These are phyloP conservation scores for Ganoderma lingzhi DNA, from an alignment of 1,284 basidiomycete genomes.

Conservation along the genomic window DNA sequence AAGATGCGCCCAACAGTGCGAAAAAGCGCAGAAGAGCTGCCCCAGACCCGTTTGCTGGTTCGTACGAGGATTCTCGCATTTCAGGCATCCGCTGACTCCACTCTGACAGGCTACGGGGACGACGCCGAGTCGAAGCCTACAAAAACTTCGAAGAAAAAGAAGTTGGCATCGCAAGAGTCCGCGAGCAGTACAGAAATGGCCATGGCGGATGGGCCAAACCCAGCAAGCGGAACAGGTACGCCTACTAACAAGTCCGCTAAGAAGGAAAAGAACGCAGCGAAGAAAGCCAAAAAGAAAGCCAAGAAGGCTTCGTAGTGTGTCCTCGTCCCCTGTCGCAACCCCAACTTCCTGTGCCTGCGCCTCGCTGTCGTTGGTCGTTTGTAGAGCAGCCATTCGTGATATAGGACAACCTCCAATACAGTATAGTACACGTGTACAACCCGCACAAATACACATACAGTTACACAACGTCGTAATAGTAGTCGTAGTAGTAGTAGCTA, in stretches of 20 bases:
- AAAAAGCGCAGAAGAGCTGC: conserved; percentile 59
- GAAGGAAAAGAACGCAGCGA: conserved; percentile 24
- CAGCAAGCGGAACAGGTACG: conserved; percentile 24
- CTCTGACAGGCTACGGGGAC: conserved; percentile 44
- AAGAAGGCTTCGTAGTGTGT: conserved; percentile 30
- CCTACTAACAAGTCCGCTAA: conserved; percentile 22
- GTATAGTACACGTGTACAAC: conserved; percentile 20
- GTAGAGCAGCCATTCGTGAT: not conserved
- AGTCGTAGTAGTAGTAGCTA: conserved; percentile 1
- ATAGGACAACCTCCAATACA: not conserved
- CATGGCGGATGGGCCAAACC: conserved; percentile 18
- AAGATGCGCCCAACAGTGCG: conserved; percentile 22
- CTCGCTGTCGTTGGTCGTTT: not conserved
- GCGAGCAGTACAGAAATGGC: conserved; percentile 23
- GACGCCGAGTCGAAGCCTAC: conserved; percentile 14
- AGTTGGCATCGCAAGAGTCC: conserved; percentile 14
- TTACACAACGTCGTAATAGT: conserved; percentile 14
- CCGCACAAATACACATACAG: conserved; percentile 20
- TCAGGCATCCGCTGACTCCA: conserved; percentile 11
- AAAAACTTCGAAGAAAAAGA: conserved; percentile 29
- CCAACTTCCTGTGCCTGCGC: not conserved
- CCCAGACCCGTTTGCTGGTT: conserved; percentile 74
- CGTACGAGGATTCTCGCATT: conserved; percentile 23
- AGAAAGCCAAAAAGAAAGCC: conserved; percentile 39
- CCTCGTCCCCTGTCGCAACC: not conserved